Evolutionary conservation across 371 early-diverging fungal genomes (phyloP), one percentile per base, ranked within the genome.

Genomic region (Amoeboaphelidium protococcarum): DNA sequence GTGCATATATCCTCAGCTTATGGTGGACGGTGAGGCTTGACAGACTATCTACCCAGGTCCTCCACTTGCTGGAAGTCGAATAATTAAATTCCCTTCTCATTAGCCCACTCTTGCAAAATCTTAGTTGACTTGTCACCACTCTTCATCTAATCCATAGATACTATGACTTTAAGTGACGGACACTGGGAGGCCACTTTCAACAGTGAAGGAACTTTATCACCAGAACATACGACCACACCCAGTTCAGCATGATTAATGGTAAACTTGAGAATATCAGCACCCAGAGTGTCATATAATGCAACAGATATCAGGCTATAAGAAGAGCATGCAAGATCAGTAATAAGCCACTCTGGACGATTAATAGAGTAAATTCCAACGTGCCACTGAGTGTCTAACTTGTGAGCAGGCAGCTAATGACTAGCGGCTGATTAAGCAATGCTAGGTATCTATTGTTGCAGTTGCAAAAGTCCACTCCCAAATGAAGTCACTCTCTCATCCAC

Each of bases 1-100:
- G 92, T 90, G 25, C 82, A 80, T 47, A 89, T 62, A 54, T 80
- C 78, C 1, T 78, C 73, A 24, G 74, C 60, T 13, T 37, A 58
- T 3, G 87, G 75, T 26, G 63, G 51, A 20, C 51, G 55, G 12
- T 68, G 69, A 23, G 55, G 51, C 49, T 52, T 37, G 22, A 68
- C 69, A n/a, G 64, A 62, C 16, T 63, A 66, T 23, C 54, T 51
- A 26, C 80, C 85, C 48, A 72, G 48, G 12, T 58, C 51, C 55
- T 78, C 79, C 0, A 84, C 68, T 20, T 74, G 72, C 1, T 49
- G 49, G 51, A 82, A 71, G 23, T 66, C 56, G 24, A 65, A 25
- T 6, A 81, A 57, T 21, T 59, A 26, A 40, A 64, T 44, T 2
- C 59, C 63, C 48, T 57, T 57, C 13, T 43, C 52, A 13, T 42